Evolutionary conservation across 352 stramenopile genomes (phyloP).

Genomic region (Globisporangium spinosum): DNA sequence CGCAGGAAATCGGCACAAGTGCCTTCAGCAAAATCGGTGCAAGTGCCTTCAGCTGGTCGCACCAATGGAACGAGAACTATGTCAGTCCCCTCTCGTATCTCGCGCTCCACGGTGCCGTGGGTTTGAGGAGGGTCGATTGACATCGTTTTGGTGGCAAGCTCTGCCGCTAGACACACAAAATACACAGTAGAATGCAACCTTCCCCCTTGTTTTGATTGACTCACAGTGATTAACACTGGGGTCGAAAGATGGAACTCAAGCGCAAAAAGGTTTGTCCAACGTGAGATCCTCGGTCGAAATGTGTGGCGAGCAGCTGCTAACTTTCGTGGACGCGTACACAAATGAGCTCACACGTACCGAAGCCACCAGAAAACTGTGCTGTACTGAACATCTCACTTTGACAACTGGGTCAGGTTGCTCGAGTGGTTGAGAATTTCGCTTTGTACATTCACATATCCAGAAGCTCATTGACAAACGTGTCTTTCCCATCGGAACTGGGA

Average conservation of each 20-base stretch:
- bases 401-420: too few species aligned
- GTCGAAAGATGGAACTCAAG: constrained; percentile 38
- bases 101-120: constrained; percentile 13
- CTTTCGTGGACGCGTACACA: constrained; percentile 8
- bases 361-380: constrained; percentile 28
- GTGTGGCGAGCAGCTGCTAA: constrained; percentile 52
- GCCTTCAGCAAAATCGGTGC: background rate
- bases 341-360: constrained; percentile 34
- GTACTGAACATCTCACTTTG: too few species aligned
- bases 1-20: background rate
- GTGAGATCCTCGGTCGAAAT: constrained; percentile 57
- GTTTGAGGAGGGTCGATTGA: constrained; percentile 2
- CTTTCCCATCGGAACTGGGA: too few species aligned
- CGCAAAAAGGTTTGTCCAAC: constrained; percentile 32
- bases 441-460: too few species aligned
- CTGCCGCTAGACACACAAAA: background rate
- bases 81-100: constrained; percentile 12
- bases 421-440: too few species aligned
- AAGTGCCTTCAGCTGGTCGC: background rate
- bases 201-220: background rate
- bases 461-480: too few species aligned
- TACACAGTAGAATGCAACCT: background rate
- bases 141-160: background rate
- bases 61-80: background rate
- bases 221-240: background rate